phyloP scores from a whole-genome alignment of 345 rosid species.

The Eucalyptus cloeziana region DNA sequence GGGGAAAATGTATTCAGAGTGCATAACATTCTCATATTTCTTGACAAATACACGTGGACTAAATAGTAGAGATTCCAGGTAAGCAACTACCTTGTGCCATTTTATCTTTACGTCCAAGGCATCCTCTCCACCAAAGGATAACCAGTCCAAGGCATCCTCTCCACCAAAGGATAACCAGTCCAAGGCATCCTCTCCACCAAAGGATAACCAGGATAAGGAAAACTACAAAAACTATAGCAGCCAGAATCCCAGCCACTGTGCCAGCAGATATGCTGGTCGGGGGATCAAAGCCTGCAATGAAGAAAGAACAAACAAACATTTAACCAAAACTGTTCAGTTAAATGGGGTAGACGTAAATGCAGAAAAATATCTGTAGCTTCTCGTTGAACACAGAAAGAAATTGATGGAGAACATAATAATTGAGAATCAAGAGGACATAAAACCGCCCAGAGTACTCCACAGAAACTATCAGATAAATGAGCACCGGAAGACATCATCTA shows the following conservation, averaged over 20 bases:
- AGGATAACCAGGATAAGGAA: background rate
- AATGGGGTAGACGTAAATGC: background rate
- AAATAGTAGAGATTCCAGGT: no score
- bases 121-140: conserved; percentile 2
- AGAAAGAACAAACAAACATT: background rate
- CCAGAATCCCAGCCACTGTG: background rate
- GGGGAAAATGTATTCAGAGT: background rate
- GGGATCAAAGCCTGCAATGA: background rate
- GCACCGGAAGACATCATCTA: background rate
- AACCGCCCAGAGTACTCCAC: no score
- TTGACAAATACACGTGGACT: no score
- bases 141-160: background rate
- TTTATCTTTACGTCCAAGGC: background rate
- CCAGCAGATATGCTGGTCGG: background rate
- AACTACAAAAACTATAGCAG: background rate
- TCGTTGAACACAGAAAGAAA: no score
- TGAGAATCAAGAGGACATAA: no score
- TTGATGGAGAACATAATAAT: no score
- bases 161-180: conserved; percentile 1
- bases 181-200: background rate
- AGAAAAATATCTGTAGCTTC: no score
- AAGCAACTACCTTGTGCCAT: no score
- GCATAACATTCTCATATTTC: no score
- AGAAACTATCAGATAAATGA: background rate
- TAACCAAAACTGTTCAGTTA: background rate